Evolutionary conservation across 305 asterid genomes (phyloP).

Genomic region (Plantago lanceolata): DNA sequence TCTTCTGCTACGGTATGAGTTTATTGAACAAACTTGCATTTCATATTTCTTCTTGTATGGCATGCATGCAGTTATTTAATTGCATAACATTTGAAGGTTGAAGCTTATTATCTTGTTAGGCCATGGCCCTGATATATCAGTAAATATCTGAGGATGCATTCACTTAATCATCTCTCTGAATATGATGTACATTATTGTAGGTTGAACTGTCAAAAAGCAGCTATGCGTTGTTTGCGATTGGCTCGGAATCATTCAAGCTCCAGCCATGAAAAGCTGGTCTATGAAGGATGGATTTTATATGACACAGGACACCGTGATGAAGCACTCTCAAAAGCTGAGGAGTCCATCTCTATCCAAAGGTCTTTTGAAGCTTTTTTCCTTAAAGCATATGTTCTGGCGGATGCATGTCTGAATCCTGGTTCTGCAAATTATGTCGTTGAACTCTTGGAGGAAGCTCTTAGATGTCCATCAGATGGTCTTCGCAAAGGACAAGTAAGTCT

Average conservation of each 20-base stretch:
- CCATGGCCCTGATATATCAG: no score
- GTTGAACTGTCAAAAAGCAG: slow-evolving; percentile 89
- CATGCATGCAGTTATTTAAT: background rate
- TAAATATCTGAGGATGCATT: no score
- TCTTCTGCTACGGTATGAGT: slow-evolving; percentile 58
- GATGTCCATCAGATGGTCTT: slow-evolving; percentile 90
- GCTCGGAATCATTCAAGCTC: slow-evolving; percentile 72
- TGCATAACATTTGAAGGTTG: background rate
- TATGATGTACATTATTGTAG: slow-evolving; percentile 26
- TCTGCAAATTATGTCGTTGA: slow-evolving; percentile 62
- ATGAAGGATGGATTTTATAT: slow-evolving; percentile 86
- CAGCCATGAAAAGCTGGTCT: slow-evolving; percentile 67
- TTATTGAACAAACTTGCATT: slow-evolving; percentile 3
- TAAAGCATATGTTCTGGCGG: slow-evolving; percentile 74
- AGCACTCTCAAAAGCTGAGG: slow-evolving; percentile 81
- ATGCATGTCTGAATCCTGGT: slow-evolving; percentile 53
- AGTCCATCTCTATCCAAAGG: slow-evolving; percentile 67
- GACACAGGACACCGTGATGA: slow-evolving; percentile 84
- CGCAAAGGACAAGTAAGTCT: slow-evolving; percentile 85
- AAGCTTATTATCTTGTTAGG: no score
- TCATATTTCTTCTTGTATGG: background rate
- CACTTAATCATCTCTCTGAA: background rate
- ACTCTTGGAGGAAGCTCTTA: slow-evolving; percentile 86
- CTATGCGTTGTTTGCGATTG: slow-evolving; percentile 83
- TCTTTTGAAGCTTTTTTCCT: slow-evolving; percentile 89